A percentile compares a stretch with the other conserved stretches of the same genome.
Conservation (phyloP, 305 asterid genomes). For the Vinca major region DNA sequence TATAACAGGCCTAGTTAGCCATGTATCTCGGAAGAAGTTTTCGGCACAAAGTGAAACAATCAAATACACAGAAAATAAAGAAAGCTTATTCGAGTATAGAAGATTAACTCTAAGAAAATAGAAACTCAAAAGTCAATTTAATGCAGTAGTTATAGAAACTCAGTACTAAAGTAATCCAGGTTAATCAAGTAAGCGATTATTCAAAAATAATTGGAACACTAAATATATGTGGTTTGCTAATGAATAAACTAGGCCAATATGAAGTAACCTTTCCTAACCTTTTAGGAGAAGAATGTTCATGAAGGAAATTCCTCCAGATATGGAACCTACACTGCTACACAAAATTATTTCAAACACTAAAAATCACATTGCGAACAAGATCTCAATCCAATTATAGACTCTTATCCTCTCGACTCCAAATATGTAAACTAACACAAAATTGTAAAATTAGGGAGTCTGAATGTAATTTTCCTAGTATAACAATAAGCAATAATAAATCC, state of each 20-base stretch:
- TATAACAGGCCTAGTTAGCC: too few relatives aligned
- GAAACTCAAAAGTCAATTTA: background rate
- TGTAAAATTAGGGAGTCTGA: background rate
- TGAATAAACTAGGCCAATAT: background rate
- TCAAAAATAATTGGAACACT: too few relatives aligned
- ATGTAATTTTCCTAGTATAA: background rate
- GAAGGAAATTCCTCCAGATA: background rate
- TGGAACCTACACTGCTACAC: too few relatives aligned
- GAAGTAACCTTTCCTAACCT: background rate
- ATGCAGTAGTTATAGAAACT: background rate
- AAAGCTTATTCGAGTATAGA: background rate
- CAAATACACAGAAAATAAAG: background rate
- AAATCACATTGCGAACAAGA: background rate
- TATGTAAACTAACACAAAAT: too few relatives aligned
- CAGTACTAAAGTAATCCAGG: background rate
- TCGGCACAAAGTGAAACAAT: too few relatives aligned
- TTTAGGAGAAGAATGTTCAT: background rate
- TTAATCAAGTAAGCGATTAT: background rate
- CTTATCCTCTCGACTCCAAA: background rate
- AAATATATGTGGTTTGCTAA: background rate
- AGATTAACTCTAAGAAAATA: background rate
- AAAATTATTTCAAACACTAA: too few relatives aligned
- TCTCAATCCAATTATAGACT: background rate
- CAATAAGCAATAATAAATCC: background rate
- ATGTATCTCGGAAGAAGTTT: background rate